These are phyloP conservation scores for Cutaneotrichosporon dermatis DNA, from an alignment of 1,284 basidiomycete genomes.

Conservation along the genomic window DNA sequence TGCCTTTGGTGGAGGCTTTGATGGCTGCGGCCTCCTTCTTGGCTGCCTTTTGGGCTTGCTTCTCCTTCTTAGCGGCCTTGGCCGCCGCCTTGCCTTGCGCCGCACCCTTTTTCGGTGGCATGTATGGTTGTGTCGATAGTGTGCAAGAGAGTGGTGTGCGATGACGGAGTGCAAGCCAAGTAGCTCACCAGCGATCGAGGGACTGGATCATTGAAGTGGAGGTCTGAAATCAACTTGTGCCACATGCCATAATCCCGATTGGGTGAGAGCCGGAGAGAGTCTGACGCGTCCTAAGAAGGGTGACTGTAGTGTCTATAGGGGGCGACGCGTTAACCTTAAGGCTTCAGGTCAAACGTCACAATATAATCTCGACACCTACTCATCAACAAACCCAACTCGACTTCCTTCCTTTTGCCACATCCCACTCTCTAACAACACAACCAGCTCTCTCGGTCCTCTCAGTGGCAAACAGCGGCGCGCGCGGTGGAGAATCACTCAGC, in stretches of 20 bases:
- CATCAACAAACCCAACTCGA: neutral
- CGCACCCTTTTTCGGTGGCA: constrained; percentile 22
- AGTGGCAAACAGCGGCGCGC: neutral
- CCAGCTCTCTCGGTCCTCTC: neutral
- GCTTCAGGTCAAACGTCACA: neutral
- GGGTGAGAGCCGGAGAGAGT: neutral
- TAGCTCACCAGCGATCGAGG: neutral
- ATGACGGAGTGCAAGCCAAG: neutral
- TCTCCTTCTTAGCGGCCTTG: constrained; percentile 69
- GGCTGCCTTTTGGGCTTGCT: constrained; percentile 53
- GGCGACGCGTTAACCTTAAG: too few relatives aligned
- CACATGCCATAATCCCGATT: neutral
- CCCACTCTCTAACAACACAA: neutral
- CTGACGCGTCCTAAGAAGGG: neutral
- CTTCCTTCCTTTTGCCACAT: neutral
- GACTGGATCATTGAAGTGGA: constrained; percentile 19
- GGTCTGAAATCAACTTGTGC: neutral
- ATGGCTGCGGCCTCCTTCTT: constrained; percentile 61
- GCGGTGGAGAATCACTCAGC: neutral
- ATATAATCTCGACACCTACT: neutral
- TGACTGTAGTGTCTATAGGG: too few relatives aligned
- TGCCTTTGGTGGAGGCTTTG: constrained; percentile 47
- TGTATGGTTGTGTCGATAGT: neutral
- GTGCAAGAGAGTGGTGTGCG: neutral
- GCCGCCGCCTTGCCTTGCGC: constrained; percentile 52